A percentile compares a stretch with the other conserved stretches of the same genome.
phyloP scores from a whole-genome alignment of 352 stramenopile genomes.

The Pythium sukuiense region DNA sequence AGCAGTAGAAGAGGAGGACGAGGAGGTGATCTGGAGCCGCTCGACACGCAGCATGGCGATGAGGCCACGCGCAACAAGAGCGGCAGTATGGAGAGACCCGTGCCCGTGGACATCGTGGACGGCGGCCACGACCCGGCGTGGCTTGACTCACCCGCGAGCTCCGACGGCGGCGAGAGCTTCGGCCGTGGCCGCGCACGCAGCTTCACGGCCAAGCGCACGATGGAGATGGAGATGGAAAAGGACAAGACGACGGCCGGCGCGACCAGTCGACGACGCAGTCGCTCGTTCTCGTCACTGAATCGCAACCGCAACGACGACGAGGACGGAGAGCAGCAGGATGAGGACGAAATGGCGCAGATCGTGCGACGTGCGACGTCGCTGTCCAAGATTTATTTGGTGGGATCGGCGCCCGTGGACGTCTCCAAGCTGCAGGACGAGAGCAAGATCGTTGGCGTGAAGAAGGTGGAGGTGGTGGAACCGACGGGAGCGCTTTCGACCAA shows the following conservation, averaged over 20 bases:
- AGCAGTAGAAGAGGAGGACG: conserved; percentile 20
- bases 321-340: conserved; percentile 14
- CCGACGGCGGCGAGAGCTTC: conserved; percentile 22
- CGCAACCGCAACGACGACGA: conserved; percentile 10
- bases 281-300: conserved; percentile 61
- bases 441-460: conserved; percentile 76
- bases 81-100: conserved; percentile 27
- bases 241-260: conserved; percentile 9
- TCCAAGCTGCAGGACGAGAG: conserved; percentile 76
- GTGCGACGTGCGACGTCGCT: conserved; percentile 69
- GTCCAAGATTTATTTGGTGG: conserved; percentile 85
- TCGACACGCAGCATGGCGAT: not conserved
- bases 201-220: conserved; percentile 46
- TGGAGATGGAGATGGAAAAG: conserved; percentile 31
- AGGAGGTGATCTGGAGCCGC: conserved; percentile 11
- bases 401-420: conserved; percentile 78
- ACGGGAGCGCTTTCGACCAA: conserved; percentile 74
- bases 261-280: conserved; percentile 51
- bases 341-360: conserved; percentile 47
- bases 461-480: conserved; percentile 70
- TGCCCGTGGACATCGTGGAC: conserved; percentile 38
- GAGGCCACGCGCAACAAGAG: conserved; percentile 17
- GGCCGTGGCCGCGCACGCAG: conserved; percentile 39
- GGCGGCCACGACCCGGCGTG: conserved; percentile 38
- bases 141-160: conserved; percentile 26